These are phyloP conservation scores for Miscanthus lutarioriparius DNA, from an alignment of 176 grass and related monocot species.

Conservation along the genomic window DNA sequence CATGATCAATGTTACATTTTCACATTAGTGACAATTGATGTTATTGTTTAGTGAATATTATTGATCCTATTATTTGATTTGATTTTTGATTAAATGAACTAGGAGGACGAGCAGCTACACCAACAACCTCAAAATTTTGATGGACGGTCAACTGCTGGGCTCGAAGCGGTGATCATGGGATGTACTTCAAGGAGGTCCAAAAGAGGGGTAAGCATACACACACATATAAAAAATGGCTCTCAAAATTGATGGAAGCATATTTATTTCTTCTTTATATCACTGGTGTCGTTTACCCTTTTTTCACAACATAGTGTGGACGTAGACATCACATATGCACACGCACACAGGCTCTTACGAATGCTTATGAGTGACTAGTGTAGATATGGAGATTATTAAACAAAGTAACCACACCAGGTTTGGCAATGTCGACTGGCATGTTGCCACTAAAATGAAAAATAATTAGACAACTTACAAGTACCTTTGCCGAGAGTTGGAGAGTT, in stretches of 20 bases:
- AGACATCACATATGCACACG: not conserved
- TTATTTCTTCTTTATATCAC: not conserved
- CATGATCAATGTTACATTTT: not conserved
- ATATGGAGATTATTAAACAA: not conserved
- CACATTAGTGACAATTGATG: not conserved
- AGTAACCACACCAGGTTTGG: not conserved
- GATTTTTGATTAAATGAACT: not conserved
- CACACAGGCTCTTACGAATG: not conserved
- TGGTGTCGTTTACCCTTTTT: not conserved
- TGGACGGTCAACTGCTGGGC: constrained; percentile 47
- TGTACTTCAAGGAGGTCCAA: constrained; percentile 63
- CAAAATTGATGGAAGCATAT: constrained; percentile 2
- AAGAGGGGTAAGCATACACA: constrained; percentile 51
- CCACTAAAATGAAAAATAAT: not conserved
- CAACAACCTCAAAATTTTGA: constrained; percentile 60
- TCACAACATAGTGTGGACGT: not conserved
- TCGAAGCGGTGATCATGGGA: constrained; percentile 80
- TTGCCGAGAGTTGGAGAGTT: not conserved
- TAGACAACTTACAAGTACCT: not conserved
- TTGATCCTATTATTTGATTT: constrained; percentile 1
- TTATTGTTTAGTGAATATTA: not conserved
- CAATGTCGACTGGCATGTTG: not conserved
- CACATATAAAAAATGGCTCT: not conserved
- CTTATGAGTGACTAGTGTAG: not conserved
- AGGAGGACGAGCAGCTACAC: constrained; percentile 43